Base-by-base conservation (phyloP, 208 protist species). In the Lotmaria passim region DNA sequence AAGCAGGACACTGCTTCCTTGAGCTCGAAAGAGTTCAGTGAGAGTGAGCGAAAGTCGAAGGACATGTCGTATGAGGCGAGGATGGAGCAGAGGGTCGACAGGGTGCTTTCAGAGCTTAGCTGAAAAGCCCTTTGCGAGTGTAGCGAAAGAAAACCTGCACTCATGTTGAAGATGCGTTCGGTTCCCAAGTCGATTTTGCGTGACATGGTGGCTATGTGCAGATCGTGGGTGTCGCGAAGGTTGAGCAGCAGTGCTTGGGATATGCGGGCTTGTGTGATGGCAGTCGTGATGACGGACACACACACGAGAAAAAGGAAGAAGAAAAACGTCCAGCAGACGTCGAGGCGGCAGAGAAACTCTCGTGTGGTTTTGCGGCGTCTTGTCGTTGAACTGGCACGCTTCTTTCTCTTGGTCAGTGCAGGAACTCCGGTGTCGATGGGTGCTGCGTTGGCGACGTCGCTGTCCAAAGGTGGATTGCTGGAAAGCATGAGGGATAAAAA, bases 231-330 rank as follows among this genome's bases (percentile, higher is more conserved):
- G 11, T 26, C 38, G 31, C 46, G 44, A 19, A 41, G 59, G 10
- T 43, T 47, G 17, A 63, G 28, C 21, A 57, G 7, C 17, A 53
- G 30, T 0, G 44, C 31, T 0, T 23, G 7, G 8, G 44, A 48
- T 21, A 62, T 24, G 26, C 36, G 1, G 10, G 39, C 21, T 31
- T 53, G 55, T 38, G 66, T 63, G 66, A 63, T 51, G 55, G 38
- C 1, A 33, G 55, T 26, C 19, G 24, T 63, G 31, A 17, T 56
- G 17, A n/a, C n/a, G n/a, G n/a, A n/a, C n/a, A n/a, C n/a, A n/a
- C n/a, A n/a, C n/a, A n/a, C n/a, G n/a, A n/a, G 41, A 39, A 72
- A 33, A 1, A 30, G 2, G 21, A 56, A 72, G 56, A 57, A 72
- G 44, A 62, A n/a, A 11, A 44, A 36, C 1, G 66, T 44, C 43